These are phyloP conservation scores for Brassica rapa DNA, from an alignment of 345 rosid genomes.

Conservation along the genomic window DNA sequence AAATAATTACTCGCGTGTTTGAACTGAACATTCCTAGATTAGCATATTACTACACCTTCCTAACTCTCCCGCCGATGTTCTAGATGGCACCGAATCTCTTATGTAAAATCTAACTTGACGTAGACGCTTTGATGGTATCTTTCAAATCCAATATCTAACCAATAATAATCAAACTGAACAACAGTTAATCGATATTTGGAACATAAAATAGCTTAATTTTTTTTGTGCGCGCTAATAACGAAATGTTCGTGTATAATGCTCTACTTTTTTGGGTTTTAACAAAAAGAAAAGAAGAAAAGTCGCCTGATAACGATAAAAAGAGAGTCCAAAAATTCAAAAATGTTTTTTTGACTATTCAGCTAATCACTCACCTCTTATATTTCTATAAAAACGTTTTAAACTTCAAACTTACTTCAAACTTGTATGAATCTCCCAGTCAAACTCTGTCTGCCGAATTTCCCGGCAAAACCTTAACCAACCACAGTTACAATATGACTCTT, in stretches of 20 bases:
- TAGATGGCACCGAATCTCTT: constrained; percentile 7
- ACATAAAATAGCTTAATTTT: no score
- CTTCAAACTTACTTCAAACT: background rate
- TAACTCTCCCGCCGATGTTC: background rate
- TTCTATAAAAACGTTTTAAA: background rate
- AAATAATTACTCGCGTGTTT: constrained; percentile 17
- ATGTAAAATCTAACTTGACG: background rate
- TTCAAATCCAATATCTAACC: no score
- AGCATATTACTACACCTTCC: background rate
- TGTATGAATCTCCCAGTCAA: constrained; percentile 4
- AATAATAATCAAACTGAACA: no score
- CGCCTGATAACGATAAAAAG: background rate
- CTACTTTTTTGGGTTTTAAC: background rate
- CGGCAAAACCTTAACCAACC: constrained; percentile 32
- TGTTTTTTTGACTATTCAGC: background rate
- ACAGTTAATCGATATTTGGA: no score
- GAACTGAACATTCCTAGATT: constrained; percentile 1
- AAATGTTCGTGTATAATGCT: background rate
- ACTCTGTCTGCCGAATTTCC: constrained; percentile 18
- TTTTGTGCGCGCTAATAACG: background rate
- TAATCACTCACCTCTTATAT: background rate
- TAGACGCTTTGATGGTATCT: no score
- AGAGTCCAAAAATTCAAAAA: background rate
- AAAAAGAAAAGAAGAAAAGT: background rate
- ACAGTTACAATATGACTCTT: constrained; percentile 39